Percentiles rank a stretch among this genome's conserved stretches.
Conservation (phyloP, 2,329 filamentous ascomycete genomes). For the Penicillium sp. region DNA sequence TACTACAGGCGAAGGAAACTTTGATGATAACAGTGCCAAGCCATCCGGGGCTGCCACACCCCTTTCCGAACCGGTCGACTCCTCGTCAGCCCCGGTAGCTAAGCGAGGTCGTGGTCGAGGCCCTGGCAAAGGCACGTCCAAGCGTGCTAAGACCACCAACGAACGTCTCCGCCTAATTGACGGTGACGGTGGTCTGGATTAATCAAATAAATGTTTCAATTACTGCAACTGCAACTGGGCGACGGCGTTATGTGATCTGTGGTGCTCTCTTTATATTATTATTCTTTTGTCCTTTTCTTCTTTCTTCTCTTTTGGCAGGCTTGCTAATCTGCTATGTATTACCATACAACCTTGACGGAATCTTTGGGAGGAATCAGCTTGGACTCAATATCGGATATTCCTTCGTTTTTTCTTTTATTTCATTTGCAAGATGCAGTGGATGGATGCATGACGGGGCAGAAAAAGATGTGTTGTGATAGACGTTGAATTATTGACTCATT, state of each 20-base stretch:
- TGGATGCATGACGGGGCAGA: background rate
- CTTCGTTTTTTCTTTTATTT: background rate
- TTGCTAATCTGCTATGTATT: slow-evolving; percentile 23
- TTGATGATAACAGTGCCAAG: slow-evolving; percentile 82
- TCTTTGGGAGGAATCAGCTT: background rate
- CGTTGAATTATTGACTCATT: background rate
- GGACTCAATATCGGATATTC: background rate
- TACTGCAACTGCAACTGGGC: slow-evolving; percentile 14
- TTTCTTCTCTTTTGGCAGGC: slow-evolving; percentile 16
- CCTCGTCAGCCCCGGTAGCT: slow-evolving; percentile 39
- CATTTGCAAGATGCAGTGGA: background rate
- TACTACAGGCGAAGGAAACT: slow-evolving; percentile 82
- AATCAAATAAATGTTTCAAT: slow-evolving; percentile 14
- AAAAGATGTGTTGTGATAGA: slow-evolving; percentile 3
- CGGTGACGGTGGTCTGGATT: slow-evolving; percentile 41
- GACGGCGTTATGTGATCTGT: slow-evolving; percentile 19
- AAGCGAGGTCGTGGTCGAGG: slow-evolving; percentile 61
- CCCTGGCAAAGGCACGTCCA: slow-evolving; percentile 56
- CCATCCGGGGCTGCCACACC: slow-evolving; percentile 85
- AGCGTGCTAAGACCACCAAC: slow-evolving; percentile 62
- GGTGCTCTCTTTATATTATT: background rate
- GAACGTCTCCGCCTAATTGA: slow-evolving; percentile 48
- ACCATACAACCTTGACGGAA: slow-evolving; percentile 21
- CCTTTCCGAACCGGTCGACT: slow-evolving; percentile 55
- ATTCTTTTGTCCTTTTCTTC: slow-evolving; percentile 3